Evolutionary conservation across 768 basidiomycete genomes (phyloP), one percentile per base, ranked within the genome.

Genomic region (Suillus occidentalis): DNA sequence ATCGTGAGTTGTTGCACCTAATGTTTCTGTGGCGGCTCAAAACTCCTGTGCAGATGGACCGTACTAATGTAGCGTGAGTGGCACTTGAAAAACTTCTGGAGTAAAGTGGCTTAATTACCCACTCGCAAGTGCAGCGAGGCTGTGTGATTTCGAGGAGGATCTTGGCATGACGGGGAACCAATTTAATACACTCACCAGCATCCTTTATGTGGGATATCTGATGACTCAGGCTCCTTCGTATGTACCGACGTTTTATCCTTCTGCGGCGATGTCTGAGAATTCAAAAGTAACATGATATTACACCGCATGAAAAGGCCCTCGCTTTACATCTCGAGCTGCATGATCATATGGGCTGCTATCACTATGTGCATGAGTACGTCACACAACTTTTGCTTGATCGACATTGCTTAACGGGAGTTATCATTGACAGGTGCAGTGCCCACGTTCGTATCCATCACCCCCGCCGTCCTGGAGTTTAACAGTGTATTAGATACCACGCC

Each of bases 161-260:
- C 80, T 92, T 20, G 73, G 83, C 34, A 81, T 91, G 39, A 77
- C 82, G 61, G 86, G 84, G n/a, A 76, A 80, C 63, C 80, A 91
- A 68, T 92, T 90, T 69, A 83, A 87, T 7, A 89, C 89, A 0
- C 73, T 91, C 14, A 76, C 91, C 22, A 86, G 88, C 34, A 84
- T 89, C 65, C 80, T 89, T 59, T 89, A 87, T 67, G 81, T 88
- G 49, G 88, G 88, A 28, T 91, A 91, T 70, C 87, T 87, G 63
- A 75, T 89, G 34, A 91, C 89, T 86, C 90, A 92, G 72, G 82
- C 89, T 60, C 89, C 89, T 22, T 89, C 87, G 85, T 88, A 67
- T 70, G 87, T 75, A 68, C 47, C 18, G 49, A 13, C 45, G 18
- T 40, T 3, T 20, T 49, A 10, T 22, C n/a, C 1, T 56, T 18